Conservation (phyloP, 1,139 yeast genomes). For the Hyphopichia pseudoburtonii region DNA sequence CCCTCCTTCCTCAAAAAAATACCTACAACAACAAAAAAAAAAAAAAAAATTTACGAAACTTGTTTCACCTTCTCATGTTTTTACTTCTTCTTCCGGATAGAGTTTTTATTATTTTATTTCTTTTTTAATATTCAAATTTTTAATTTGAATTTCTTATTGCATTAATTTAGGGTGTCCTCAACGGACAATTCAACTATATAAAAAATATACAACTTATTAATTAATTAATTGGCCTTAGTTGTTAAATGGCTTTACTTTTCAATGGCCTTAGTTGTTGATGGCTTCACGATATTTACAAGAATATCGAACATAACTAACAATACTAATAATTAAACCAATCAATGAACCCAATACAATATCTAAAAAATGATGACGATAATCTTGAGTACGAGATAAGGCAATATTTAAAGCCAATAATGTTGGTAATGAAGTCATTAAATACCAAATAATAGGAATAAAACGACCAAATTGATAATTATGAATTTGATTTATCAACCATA, state of each 20-base stretch:
- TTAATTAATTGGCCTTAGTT: neutral
- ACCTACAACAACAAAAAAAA: neutral
- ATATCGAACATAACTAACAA: neutral
- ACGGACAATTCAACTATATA: slow-evolving; percentile 43
- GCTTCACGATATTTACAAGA: neutral
- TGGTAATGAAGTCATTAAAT: slow-evolving; percentile 17
- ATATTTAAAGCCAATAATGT: slow-evolving; percentile 44
- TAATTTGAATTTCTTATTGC: slow-evolving; percentile 50
- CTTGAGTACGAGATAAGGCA: slow-evolving; percentile 65
- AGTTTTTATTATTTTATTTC: slow-evolving; percentile 11
- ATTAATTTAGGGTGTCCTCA: slow-evolving; percentile 53
- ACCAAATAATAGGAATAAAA: slow-evolving; percentile 2
- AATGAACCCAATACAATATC: slow-evolving; percentile 61
- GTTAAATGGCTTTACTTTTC: neutral
- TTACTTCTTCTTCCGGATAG: slow-evolving; percentile 12
- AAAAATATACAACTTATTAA: slow-evolving; percentile 1
- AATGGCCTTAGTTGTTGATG: neutral
- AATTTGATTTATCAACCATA: slow-evolving; percentile 66
- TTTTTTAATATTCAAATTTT: slow-evolving; percentile 19
- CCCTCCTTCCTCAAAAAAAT: slow-evolving; percentile 8
- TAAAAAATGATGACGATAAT: slow-evolving; percentile 73
- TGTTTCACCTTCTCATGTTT: slow-evolving; percentile 10
- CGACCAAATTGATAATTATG: slow-evolving; percentile 16
- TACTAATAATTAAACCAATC: slow-evolving; percentile 25
- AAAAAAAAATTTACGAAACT: slow-evolving; percentile 1